phyloP scores from a whole-genome alignment of 2,329 filamentous ascomycete genomes.

The Rhynchosporium secalis region DNA sequence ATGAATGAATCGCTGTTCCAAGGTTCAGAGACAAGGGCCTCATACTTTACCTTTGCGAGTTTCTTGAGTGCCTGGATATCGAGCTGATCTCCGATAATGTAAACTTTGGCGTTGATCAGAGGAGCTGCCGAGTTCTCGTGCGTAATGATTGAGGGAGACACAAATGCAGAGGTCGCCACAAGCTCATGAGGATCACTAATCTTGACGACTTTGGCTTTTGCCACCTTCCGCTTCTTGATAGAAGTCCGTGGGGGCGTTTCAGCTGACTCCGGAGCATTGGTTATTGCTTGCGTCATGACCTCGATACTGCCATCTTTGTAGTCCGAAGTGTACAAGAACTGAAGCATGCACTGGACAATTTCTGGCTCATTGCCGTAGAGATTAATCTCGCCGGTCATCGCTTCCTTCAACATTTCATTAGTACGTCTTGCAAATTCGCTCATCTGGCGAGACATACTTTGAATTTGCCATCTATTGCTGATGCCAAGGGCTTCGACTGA shows the following conservation, averaged over 20 bases:
- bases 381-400: slow-evolving; percentile 46
- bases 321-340: slow-evolving; percentile 65
- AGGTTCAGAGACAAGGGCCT: neutral
- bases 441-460: slow-evolving; percentile 15
- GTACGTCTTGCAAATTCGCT: neutral
- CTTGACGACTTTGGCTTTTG: neutral
- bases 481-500: slow-evolving; percentile 30
- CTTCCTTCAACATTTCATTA: slow-evolving; percentile 16
- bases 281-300: neutral
- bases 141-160: neutral
- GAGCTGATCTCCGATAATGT: slow-evolving; percentile 31
- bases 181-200: neutral
- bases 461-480: slow-evolving; percentile 23
- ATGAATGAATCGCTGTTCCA: slow-evolving; percentile 22
- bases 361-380: slow-evolving; percentile 66
- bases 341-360: slow-evolving; percentile 72
- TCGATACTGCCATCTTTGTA: neutral
- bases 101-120: slow-evolving; percentile 25
- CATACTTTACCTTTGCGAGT: slow-evolving; percentile 22
- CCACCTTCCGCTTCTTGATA: no score
- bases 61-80: slow-evolving; percentile 25
- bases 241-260: no score
- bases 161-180: neutral
- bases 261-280: no score
- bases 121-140: neutral